Evolutionary conservation across 2,329 filamentous ascomycete species (phyloP).

Genomic region (Colletotrichum tropicale): DNA sequence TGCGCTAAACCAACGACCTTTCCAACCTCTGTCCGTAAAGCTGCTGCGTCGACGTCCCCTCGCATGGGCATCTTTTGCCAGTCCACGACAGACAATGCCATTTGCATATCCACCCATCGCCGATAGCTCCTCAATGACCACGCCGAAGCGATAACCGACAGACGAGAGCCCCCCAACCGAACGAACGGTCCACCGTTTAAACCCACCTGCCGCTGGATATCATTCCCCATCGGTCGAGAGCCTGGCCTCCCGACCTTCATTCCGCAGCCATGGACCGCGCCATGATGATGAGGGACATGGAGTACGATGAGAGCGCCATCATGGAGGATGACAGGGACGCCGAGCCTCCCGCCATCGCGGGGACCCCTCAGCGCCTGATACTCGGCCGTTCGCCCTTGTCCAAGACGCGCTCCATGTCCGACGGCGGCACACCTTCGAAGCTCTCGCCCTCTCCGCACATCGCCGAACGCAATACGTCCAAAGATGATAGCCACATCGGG

Average conservation of each 20-base stretch:
- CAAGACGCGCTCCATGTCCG: slow-evolving; percentile 69
- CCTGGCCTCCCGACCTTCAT: not conserved
- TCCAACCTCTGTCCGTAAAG: not conserved
- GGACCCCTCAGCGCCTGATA: slow-evolving; percentile 7
- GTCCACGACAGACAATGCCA: not conserved
- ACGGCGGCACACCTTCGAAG: slow-evolving; percentile 62
- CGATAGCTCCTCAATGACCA: not conserved
- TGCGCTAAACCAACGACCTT: not conserved
- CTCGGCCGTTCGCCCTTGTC: slow-evolving; percentile 42
- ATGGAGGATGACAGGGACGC: slow-evolving; percentile 31
- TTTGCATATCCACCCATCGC: not conserved
- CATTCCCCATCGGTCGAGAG: not conserved
- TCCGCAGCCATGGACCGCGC: slow-evolving; percentile 6
- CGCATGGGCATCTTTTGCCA: not conserved
- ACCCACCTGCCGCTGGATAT: not conserved
- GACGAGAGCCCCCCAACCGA: not conserved
- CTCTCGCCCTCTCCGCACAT: slow-evolving; percentile 64
- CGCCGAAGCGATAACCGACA: not conserved
- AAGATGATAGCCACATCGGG: slow-evolving; percentile 68
- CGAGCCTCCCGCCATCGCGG: not conserved
- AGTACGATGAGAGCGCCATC: slow-evolving; percentile 36
- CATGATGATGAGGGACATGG: slow-evolving; percentile 23
- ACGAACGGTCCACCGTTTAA: slow-evolving; percentile 1
- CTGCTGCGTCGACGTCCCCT: not conserved
- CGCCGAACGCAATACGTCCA: slow-evolving; percentile 61